phyloP scores from a whole-genome alignment of 768 basidiomycete species.

The Rhodocollybia butyracea region DNA sequence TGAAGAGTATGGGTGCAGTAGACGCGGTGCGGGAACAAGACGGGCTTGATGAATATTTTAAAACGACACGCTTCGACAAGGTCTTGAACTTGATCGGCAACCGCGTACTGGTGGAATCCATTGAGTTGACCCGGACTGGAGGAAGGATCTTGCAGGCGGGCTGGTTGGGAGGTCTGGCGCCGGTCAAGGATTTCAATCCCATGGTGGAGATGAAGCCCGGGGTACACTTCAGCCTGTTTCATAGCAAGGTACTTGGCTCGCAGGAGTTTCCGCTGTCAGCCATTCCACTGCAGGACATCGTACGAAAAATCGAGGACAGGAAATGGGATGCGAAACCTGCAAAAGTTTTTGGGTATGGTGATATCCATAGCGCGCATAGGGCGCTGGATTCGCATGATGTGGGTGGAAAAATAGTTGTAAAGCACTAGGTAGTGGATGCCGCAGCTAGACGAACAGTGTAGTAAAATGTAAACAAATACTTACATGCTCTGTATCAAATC shows the following conservation, averaged over 20 bases:
- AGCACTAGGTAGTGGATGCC: too few relatives aligned
- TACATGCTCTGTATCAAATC: too few relatives aligned
- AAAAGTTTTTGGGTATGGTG: slow-evolving; percentile 13
- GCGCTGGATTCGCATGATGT: slow-evolving; percentile 16
- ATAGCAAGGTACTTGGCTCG: slow-evolving; percentile 18
- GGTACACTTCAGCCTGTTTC: slow-evolving; percentile 20
- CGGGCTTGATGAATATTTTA: background rate
- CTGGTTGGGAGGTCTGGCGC: slow-evolving; percentile 17
- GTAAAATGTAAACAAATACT: too few relatives aligned
- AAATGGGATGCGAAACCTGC: slow-evolving; percentile 15
- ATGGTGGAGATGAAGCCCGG: slow-evolving; percentile 18
- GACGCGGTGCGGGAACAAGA: slow-evolving; percentile 12
- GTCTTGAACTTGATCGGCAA: slow-evolving; percentile 21
- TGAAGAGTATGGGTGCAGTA: slow-evolving; percentile 13
- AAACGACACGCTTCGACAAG: slow-evolving; percentile 13
- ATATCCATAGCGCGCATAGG: slow-evolving; percentile 16
- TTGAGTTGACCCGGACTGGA: slow-evolving; percentile 12
- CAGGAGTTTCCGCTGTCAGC: slow-evolving; percentile 17
- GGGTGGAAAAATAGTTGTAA: slow-evolving; percentile 19
- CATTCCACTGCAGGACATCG: slow-evolving; percentile 16
- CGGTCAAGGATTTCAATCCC: slow-evolving; percentile 18
- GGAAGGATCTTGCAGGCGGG: slow-evolving; percentile 14
- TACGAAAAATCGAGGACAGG: slow-evolving; percentile 9
- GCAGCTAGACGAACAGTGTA: too few relatives aligned
- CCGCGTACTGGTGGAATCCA: slow-evolving; percentile 15